Base-by-base conservation (phyloP, 495 filamentous ascomycete genomes). In the Rhypophila decipiens region DNA sequence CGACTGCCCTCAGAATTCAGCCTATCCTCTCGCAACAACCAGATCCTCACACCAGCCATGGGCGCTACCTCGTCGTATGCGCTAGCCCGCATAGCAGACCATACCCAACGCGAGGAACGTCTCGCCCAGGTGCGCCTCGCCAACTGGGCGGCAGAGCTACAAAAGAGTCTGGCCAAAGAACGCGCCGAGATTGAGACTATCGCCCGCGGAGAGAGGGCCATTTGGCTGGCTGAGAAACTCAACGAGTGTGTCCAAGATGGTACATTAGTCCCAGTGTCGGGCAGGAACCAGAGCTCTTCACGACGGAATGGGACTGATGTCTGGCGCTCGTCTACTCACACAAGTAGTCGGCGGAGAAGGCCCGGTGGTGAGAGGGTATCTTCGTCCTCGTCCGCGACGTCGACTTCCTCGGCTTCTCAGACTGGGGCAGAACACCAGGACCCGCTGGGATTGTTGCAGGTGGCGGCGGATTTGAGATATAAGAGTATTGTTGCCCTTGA, bases 91-190 rank as follows among this genome's bases (percentile, higher is more conserved):
- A 72, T 91, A 44, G 70, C 82, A 24, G 83, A 87, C 50, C 80
- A 87, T 57, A 82, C 82, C 2, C 80, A 85, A 42, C 73, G 78
- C 23, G 82, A 93, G 63, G 82, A 90, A 52, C 74, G 72, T 10
- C 67, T 87, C n/a, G 85, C 87, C 3, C 87, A 88, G 56, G 76
- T 95, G 20, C 77, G 85, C 17, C 73, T 96, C 11, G 85, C 85
- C 5, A 87, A 90, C 57, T 98, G 93, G 93, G 91, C 91, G 9
- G 76, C 82, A 1, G 88, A 96, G 58, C 75, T 98, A 0, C 90
- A 96, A 58, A 82, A 79, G 39, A 90, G 86, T 53, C 68, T 95
- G 4, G 77, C 84, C 20, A 85, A 87, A 35, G 91, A 98, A 63
- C 81, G 87, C 9, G 79, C 83, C 19, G 72, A 86, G 59, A 95